Evolutionary conservation across 2,329 filamentous ascomycete genomes (phyloP).

Genomic region (Colletotrichum sp.): DNA sequence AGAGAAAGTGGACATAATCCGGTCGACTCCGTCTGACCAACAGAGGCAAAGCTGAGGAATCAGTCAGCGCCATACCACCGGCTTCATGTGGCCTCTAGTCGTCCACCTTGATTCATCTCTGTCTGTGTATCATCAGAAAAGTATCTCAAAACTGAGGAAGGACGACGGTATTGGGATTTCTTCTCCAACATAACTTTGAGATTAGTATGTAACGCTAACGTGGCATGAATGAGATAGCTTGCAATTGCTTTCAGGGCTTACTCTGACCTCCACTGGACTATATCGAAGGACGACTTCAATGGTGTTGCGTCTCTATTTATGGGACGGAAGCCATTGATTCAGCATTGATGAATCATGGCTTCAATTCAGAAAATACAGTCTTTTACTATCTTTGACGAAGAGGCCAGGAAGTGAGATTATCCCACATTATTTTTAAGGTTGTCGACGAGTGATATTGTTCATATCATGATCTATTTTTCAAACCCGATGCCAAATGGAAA

Average conservation of each 20-base stretch:
- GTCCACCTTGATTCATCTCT: too few relatives aligned
- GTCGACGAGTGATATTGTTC: background rate
- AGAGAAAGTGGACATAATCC: too few relatives aligned
- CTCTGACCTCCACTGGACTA: background rate
- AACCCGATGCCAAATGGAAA: accelerated
- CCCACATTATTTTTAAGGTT: background rate
- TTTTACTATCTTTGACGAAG: background rate
- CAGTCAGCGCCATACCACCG: too few relatives aligned
- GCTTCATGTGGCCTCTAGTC: too few relatives aligned
- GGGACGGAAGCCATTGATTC: accelerated
- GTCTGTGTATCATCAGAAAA: too few relatives aligned
- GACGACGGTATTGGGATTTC: too few relatives aligned
- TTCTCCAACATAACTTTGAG: too few relatives aligned
- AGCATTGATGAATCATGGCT: accelerated
- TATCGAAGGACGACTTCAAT: background rate
- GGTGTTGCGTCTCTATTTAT: background rate
- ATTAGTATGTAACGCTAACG: accelerated
- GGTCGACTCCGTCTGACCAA: accelerated
- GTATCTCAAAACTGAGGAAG: accelerated
- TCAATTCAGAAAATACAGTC: background rate
- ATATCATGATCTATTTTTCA: accelerated
- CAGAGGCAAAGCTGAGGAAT: too few relatives aligned
- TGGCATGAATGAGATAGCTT: background rate
- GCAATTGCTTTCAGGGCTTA: background rate
- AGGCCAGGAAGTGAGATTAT: background rate